A percentile compares a stretch with the other conserved stretches of the same genome.
Evolutionary conservation across 2,329 filamentous ascomycete genomes (phyloP).

Genomic region (Paracorniculantispora psalliotae): DNA sequence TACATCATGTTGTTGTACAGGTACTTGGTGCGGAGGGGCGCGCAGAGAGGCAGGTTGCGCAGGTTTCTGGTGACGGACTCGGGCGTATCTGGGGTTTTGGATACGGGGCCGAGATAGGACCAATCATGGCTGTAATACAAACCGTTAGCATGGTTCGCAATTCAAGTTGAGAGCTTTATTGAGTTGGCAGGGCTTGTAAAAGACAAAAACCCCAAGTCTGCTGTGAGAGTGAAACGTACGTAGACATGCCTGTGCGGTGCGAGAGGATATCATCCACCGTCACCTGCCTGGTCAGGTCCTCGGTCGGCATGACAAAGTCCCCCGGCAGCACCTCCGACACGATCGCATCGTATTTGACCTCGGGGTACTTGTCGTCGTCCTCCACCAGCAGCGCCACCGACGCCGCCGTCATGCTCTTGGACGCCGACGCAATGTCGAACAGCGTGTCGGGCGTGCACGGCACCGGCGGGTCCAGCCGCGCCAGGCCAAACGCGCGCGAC

Average conservation of each 20-base stretch:
- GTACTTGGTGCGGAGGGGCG: conserved; percentile 21
- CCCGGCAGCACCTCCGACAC: conserved; percentile 23
- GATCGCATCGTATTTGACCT: conserved; percentile 21
- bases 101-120: conserved; percentile 19
- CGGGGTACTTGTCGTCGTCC: conserved; percentile 19
- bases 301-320: conserved; percentile 23
- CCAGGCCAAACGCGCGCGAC: conserved; percentile 21
- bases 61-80: conserved; percentile 24
- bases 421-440: conserved; percentile 24
- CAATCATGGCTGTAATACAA: conserved; percentile 19
- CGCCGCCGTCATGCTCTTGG: conserved; percentile 25
- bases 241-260: conserved; percentile 23
- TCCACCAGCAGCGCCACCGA: conserved; percentile 22
- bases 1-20: conserved; percentile 28
- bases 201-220: background rate
- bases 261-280: conserved; percentile 23
- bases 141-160: background rate
- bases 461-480: conserved; percentile 16
- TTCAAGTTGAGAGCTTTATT: too few relatives aligned
- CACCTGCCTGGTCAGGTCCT: conserved; percentile 17
- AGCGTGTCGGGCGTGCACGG: conserved; percentile 22
- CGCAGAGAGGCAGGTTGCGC: conserved; percentile 21
- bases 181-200: background rate
- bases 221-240: conserved; percentile 10
- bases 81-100: conserved; percentile 19